A percentile compares a stretch with the other conserved stretches of the same genome.
Conservation (phyloP, 2,329 filamentous ascomycete genomes). For the Aspergillus thermomutatus region DNA sequence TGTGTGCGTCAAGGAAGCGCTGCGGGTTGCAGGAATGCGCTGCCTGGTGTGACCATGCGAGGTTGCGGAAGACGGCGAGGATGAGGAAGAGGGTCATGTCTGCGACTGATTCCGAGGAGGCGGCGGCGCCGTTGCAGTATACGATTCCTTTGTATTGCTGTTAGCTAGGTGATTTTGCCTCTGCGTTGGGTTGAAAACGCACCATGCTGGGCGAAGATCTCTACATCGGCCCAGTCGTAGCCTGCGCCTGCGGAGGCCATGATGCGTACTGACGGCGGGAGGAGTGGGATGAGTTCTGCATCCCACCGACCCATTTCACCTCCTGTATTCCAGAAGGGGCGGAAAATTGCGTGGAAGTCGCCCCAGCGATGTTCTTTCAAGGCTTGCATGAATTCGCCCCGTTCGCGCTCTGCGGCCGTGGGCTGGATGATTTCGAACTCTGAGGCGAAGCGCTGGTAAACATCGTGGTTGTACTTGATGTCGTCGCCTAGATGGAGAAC, state of each 20-base stretch:
- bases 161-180: background rate
- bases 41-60: slow-evolving; percentile 62
- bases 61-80: slow-evolving; percentile 65
- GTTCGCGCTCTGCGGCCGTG: slow-evolving; percentile 29
- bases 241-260: slow-evolving; percentile 61
- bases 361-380: slow-evolving; percentile 40
- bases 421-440: slow-evolving; percentile 43
- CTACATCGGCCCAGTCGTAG: slow-evolving; percentile 62
- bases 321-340: slow-evolving; percentile 63
- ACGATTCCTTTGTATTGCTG: slow-evolving; percentile 17
- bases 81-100: slow-evolving; percentile 69
- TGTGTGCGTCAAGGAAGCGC: slow-evolving; percentile 59
- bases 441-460: slow-evolving; percentile 39
- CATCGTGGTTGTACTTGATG: slow-evolving; percentile 48
- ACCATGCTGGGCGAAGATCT: slow-evolving; percentile 60
- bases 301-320: slow-evolving; percentile 66
- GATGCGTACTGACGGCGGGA: slow-evolving; percentile 54
- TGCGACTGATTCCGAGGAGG: slow-evolving; percentile 69
- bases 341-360: slow-evolving; percentile 48
- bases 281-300: slow-evolving; percentile 52
- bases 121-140: slow-evolving; percentile 70
- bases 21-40: slow-evolving; percentile 46
- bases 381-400: slow-evolving; percentile 41
- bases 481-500: slow-evolving; percentile 47
- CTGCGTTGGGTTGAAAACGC: slow-evolving; percentile 14